Evolutionary conservation across 2,329 filamentous ascomycete species (phyloP), one percentile per base, ranked within the genome.

Genomic region (Aspergillus ochraceoroseus): DNA sequence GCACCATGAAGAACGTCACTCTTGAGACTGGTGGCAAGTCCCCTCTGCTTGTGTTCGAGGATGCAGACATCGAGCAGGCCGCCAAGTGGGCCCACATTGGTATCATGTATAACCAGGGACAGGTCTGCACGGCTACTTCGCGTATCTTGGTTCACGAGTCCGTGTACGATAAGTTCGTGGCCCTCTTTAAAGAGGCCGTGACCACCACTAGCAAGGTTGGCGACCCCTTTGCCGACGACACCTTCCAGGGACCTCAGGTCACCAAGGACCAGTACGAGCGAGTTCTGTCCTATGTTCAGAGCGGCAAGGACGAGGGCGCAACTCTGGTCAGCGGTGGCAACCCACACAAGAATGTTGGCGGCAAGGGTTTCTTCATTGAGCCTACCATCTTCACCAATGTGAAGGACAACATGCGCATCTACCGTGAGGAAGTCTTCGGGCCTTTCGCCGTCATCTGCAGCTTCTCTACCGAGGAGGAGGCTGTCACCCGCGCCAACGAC

Each of bases 291-390:
- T 90, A 83, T 59, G 79, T 89, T 30, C 76, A 87, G 40, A 58
- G 72, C 4, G 85, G 83, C 12, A 84, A 84, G 59, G 71, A 72
- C 3, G 81, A 85, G 56, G 84, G 84, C n/a, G 82, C 83, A 0
- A 83, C 71, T 4, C 70, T 88, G 1, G 68, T 75, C 13, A 63
- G 73, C 2, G 84, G 85, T 9, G 85, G 83, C 7, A 74, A 74
- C 53, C 65, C 56, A 49, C 72, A 61, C 68, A 80, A 76, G 59
- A 67, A 76, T 35, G 71, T 72, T 17, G 64, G 65, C 2, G 72
- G 76, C 42, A 82, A 82, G 54, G 80, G 80, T 7, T 82, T 79
- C 66, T 84, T 82, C 62, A 74, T 84, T 41, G 59, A 70, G 34
- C 77, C 77, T 0, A 80, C 77, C 4, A 68, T 80, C 47, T 78